Evolutionary conservation across 805 yeast genomes (phyloP).

Genomic region (Metschnikowia borealis): DNA sequence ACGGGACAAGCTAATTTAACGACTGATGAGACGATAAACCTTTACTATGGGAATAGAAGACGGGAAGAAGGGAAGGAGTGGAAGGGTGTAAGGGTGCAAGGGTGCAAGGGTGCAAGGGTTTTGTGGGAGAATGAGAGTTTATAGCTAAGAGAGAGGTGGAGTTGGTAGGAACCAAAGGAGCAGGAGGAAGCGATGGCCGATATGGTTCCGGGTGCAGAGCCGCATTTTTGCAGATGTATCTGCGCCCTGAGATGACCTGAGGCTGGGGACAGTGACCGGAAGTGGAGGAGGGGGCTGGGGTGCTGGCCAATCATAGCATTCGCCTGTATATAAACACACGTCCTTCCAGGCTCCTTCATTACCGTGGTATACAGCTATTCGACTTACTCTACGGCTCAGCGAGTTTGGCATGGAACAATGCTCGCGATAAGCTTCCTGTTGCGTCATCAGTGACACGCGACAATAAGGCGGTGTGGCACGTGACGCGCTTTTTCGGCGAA

Average conservation of each 20-base stretch:
- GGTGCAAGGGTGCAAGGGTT: neutral
- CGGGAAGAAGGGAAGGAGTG: no score
- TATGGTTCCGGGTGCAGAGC: slow-evolving; percentile 5
- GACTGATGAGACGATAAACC: no score
- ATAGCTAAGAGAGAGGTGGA: neutral
- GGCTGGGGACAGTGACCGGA: no score
- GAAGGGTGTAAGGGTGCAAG: no score
- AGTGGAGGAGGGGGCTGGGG: neutral
- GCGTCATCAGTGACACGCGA: neutral
- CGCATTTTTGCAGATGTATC: slow-evolving; percentile 2
- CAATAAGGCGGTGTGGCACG: neutral
- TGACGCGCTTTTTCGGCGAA: no score
- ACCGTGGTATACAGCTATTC: neutral
- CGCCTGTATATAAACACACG: neutral
- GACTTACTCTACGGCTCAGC: neutral
- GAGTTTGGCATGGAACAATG: neutral
- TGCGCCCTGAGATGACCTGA: neutral
- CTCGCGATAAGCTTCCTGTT: neutral
- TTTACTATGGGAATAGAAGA: no score
- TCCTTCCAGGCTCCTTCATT: no score
- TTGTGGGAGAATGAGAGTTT: neutral
- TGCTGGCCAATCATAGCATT: neutral
- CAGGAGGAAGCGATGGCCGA: slow-evolving; percentile 12
- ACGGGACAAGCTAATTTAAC: no score
- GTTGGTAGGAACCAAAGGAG: neutral